These are phyloP conservation scores for Didymella sp. DNA, from an alignment of 2,329 filamentous ascomycete species.

Conservation along the genomic window DNA sequence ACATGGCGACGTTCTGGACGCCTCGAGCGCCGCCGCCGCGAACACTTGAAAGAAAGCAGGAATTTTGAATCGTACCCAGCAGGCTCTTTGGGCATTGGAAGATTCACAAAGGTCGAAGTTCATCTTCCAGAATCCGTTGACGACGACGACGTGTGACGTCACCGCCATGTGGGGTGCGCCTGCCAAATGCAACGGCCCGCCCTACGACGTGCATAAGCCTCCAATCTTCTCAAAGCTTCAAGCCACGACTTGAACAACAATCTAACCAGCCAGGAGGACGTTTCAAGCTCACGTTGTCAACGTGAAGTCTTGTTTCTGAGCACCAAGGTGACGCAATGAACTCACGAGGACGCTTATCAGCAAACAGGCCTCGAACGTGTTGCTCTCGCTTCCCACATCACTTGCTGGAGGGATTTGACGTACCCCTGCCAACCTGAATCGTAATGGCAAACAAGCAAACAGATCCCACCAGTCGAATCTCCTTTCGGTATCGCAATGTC, in stretches of 20 bases:
- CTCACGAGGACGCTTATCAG: neutral
- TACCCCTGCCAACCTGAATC: constrained; percentile 12
- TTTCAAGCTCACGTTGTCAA: no score
- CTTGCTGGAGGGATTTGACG: constrained; percentile 5
- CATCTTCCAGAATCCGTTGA: neutral
- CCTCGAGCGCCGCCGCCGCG: no score
- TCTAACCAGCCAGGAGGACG: neutral
- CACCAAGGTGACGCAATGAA: neutral
- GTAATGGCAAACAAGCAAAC: constrained; percentile 8
- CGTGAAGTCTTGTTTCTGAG: neutral
- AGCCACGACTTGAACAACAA: constrained; percentile 6
- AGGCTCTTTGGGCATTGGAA: neutral
- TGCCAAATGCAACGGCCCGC: constrained; percentile 26
- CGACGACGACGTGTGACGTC: constrained; percentile 27
- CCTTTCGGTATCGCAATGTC: neutral
- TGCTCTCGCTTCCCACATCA: neutral
- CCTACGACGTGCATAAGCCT: constrained; percentile 10
- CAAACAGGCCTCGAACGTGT: constrained; percentile 10
- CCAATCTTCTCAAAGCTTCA: constrained; percentile 12
- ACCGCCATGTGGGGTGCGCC: constrained; percentile 22
- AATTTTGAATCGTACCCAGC: neutral
- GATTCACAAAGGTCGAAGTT: neutral
- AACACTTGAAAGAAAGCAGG: neutral
- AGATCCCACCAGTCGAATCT: constrained; percentile 5
- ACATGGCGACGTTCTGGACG: no score